These are phyloP conservation scores for Hypomyces rosellus DNA, from an alignment of 2,329 filamentous ascomycete genomes.

Conservation along the genomic window DNA sequence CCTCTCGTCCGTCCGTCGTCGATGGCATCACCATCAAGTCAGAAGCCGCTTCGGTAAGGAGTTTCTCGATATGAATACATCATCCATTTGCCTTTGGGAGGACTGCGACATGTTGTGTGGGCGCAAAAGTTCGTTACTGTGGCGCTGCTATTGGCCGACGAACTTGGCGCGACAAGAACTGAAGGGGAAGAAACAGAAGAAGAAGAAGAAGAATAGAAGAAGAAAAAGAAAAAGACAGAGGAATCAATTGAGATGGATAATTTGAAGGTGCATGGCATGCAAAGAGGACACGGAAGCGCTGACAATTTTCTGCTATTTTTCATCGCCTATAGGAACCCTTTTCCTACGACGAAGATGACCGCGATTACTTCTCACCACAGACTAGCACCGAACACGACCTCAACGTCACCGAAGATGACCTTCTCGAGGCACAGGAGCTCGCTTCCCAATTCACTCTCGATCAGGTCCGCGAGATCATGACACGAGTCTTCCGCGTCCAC, in stretches of 20 bases:
- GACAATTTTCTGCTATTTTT: slow-evolving; percentile 1
- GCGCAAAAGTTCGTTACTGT: too few species aligned
- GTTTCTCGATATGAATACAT: neutral
- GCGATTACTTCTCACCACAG: slow-evolving; percentile 22
- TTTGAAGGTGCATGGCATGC: neutral
- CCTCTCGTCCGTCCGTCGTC: slow-evolving; percentile 11
- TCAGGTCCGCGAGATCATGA: slow-evolving; percentile 38
- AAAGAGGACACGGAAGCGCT: slow-evolving; percentile 1
- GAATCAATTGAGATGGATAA: neutral
- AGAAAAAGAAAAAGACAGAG: neutral
- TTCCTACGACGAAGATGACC: slow-evolving; percentile 34
- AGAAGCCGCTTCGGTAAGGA: slow-evolving; percentile 10
- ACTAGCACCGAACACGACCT: slow-evolving; percentile 31
- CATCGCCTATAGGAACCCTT: slow-evolving; percentile 25
- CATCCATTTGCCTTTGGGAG: too few species aligned
- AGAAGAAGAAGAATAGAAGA: neutral
- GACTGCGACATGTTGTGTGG: too few species aligned
- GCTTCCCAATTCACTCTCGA: slow-evolving; percentile 36
- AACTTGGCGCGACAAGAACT: neutral
- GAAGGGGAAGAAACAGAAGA: neutral
- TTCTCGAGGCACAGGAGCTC: slow-evolving; percentile 39
- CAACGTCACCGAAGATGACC: slow-evolving; percentile 41
- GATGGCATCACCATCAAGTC: slow-evolving; percentile 7
- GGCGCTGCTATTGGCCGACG: too few species aligned
- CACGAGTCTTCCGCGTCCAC: slow-evolving; percentile 34